These are phyloP conservation scores for Oryza officinalis DNA, from an alignment of 176 grass and related monocot genomes.

Conservation along the genomic window DNA sequence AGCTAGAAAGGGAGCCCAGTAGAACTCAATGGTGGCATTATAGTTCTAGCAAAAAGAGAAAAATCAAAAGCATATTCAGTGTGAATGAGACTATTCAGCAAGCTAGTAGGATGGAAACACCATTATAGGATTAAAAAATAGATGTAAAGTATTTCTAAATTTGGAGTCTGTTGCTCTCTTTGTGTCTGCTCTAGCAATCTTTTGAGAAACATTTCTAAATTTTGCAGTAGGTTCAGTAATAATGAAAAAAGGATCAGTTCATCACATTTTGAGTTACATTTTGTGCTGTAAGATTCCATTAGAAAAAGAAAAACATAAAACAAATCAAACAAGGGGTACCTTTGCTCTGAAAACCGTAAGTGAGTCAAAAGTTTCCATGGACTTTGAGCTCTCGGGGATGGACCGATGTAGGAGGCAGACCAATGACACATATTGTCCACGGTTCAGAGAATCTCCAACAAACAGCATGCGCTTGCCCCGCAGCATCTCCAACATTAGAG, in stretches of 20 bases:
- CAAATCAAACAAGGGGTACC: constrained; percentile 35
- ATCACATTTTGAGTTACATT: not conserved
- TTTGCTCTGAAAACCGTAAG: constrained; percentile 88
- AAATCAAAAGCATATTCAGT: constrained; percentile 9
- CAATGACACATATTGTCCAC: constrained; percentile 83
- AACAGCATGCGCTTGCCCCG: constrained; percentile 90
- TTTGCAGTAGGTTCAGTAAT: not conserved
- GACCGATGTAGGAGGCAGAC: constrained; percentile 76
- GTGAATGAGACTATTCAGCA: not conserved
- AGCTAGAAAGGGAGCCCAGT: constrained; percentile 96
- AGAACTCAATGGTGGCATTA: constrained; percentile 95
- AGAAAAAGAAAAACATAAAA: not conserved
- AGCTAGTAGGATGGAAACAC: not conserved
- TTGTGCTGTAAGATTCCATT: not conserved
- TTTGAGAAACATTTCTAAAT: not conserved
- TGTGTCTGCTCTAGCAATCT: not conserved
- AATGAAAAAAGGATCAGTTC: not conserved
- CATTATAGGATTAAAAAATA: not conserved
- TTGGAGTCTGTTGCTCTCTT: not conserved
- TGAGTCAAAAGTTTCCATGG: constrained; percentile 78
- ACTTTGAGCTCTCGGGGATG: constrained; percentile 65
- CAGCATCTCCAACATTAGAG: constrained; percentile 74
- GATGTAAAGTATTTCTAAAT: not conserved
- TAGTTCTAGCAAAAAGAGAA: constrained; percentile 60
- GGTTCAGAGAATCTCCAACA: constrained; percentile 87